Evolutionary conservation across 2,329 filamentous ascomycete genomes (phyloP), one percentile per base, ranked within the genome.

Genomic region (Ophiobolus disseminans): DNA sequence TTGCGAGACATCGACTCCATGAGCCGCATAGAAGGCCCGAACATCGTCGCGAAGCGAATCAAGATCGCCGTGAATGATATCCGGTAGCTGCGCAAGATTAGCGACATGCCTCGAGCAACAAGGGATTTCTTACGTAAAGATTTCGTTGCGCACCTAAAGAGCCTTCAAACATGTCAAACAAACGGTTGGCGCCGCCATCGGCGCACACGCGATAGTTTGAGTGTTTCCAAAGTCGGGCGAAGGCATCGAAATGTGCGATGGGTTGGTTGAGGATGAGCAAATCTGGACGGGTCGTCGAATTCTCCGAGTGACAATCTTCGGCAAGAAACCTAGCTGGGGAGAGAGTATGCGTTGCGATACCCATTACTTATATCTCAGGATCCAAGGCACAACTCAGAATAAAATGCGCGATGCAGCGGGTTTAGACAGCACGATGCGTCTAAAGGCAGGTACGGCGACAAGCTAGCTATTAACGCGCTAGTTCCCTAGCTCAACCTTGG

Each of bases 181-280:
- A 80, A 28, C 85, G 82, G 67, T 97, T 96, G 36, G 92, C 92
- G 19, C 91, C 94, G 45, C 92, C 94, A 75, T 99, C 94, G 21
- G 91, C 94, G 49, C 91, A 96, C 43, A 97, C 80, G 19, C 82
- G 83, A 53, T 86, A 81, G 17, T 75, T 77, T 42, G 89, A 87
- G 53, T 79, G 76, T 20, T 66, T 64, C 75, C 78, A 80, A 10
- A 82, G 66, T 9, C 72, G 69, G 22, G 70, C 62, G 53, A 82
- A 76, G 10, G 75, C 78, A 69, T 81, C 80, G 78, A 58, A 83
- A 63, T 68, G 69, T 68, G 62, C 53, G 46, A 75, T 72, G 44
- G 71, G 72, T 41, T 74, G 72, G 44, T 79, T 77, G 23, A 83
- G 62, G n/a, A 79, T 77, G 35, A 71, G 60, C 19, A 81, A 68